phyloP scores from a whole-genome alignment of 176 grass and related monocot genomes.

The Avena insularis region DNA sequence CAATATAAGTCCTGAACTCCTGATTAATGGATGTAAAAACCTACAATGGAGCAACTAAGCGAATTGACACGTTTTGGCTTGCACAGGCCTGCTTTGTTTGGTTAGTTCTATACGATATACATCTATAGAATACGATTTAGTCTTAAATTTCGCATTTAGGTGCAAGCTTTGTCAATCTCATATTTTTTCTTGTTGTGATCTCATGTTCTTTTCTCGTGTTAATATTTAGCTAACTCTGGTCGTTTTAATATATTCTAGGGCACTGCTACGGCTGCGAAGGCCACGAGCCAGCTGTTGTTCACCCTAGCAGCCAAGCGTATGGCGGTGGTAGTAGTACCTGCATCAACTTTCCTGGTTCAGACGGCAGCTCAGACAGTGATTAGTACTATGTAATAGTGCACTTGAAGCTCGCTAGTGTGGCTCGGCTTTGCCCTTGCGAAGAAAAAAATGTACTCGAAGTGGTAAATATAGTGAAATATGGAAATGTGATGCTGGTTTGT shows the following conservation, averaged over 20 bases:
- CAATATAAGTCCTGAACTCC: neutral
- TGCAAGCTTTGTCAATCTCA: neutral
- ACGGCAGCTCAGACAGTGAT: neutral
- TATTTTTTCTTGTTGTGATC: neutral
- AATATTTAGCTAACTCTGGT: neutral
- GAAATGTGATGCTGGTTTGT: no score
- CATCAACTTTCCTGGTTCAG: neutral
- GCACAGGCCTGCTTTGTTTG: neutral
- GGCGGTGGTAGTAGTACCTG: conserved; percentile 20
- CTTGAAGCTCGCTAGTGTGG: no score
- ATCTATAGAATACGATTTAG: neutral
- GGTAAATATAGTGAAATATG: no score
- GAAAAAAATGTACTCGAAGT: no score
- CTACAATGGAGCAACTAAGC: no score
- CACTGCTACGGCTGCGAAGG: neutral
- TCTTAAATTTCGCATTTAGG: neutral
- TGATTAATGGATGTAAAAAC: neutral
- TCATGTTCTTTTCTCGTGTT: neutral
- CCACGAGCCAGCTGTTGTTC: neutral
- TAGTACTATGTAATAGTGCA: neutral
- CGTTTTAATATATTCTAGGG: neutral
- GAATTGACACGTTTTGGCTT: no score
- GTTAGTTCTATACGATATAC: neutral
- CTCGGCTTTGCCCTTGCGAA: no score
- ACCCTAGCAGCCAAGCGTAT: conserved; percentile 8